A percentile compares a stretch with the other conserved stretches of the same genome.
Conservation (phyloP, 2,329 filamentous ascomycete species). For the Diaporthe longicolla region DNA sequence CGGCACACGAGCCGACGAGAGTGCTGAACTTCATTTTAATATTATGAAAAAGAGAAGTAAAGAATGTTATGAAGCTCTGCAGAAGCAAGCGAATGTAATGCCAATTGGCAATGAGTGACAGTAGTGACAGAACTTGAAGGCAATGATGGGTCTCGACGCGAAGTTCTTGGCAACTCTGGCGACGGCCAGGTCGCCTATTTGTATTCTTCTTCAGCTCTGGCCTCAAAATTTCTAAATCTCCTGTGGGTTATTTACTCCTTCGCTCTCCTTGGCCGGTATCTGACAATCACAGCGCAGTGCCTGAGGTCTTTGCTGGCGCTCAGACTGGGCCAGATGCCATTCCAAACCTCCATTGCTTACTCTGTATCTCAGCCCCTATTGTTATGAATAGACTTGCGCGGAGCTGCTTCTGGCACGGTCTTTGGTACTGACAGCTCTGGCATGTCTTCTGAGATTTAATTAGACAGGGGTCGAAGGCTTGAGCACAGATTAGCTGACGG, state of each 20-base stretch:
- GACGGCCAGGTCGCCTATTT: not conserved
- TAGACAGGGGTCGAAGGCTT: constrained; percentile 19
- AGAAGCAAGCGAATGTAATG: constrained; percentile 9
- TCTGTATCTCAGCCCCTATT: not conserved
- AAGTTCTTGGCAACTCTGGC: not conserved
- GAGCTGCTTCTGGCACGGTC: not conserved
- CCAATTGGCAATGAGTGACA: constrained; percentile 15
- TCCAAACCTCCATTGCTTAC: not conserved
- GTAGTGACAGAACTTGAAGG: not conserved
- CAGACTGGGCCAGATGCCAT: not conserved
- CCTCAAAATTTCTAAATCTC: not conserved
- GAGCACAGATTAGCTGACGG: not conserved
- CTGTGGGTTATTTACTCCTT: not conserved
- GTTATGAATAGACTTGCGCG: not conserved
- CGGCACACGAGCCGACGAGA: not conserved
- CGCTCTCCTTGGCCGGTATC: not conserved
- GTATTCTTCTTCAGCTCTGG: not conserved
- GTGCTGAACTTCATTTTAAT: constrained; percentile 11
- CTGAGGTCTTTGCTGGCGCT: not conserved
- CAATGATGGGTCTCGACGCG: not conserved
- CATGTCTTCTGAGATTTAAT: constrained; percentile 15
- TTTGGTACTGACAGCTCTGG: constrained; percentile 10
- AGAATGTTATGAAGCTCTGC: not conserved
- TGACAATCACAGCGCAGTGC: not conserved
- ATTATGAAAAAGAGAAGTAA: not conserved